These are phyloP conservation scores for Neurospora sublineolata DNA, from an alignment of 495 filamentous ascomycete species.

Conservation along the genomic window DNA sequence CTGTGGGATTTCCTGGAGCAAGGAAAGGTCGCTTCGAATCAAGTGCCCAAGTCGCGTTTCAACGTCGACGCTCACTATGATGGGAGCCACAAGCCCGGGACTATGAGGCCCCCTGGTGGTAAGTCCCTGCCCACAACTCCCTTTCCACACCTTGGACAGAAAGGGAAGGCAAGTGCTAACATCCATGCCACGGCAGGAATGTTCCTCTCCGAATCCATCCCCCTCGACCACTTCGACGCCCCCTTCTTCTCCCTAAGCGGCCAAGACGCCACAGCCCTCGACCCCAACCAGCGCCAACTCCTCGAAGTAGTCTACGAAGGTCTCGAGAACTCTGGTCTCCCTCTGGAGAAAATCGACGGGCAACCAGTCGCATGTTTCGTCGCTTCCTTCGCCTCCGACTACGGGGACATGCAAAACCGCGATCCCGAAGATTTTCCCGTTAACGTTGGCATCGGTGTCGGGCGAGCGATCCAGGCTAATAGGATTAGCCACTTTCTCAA, in stretches of 20 bases:
- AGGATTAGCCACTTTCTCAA: slow-evolving; percentile 40
- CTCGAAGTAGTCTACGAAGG: slow-evolving; percentile 66
- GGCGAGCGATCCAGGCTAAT: slow-evolving; percentile 30
- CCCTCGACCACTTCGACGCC: slow-evolving; percentile 9
- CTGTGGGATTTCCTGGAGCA: slow-evolving; percentile 10
- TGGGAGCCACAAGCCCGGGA: slow-evolving; percentile 5
- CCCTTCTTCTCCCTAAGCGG: slow-evolving; percentile 6
- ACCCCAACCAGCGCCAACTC: slow-evolving; percentile 54
- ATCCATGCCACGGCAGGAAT: background rate
- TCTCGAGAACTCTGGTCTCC: slow-evolving; percentile 62
- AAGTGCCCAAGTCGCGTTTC: slow-evolving; percentile 10
- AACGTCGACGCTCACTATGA: slow-evolving; percentile 7
- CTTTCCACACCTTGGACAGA: no score
- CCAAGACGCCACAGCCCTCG: slow-evolving; percentile 18
- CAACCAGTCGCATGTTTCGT: slow-evolving; percentile 68
- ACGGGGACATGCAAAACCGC: slow-evolving; percentile 28
- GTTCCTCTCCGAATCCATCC: background rate
- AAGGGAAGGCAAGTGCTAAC: no score
- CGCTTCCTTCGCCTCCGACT: slow-evolving; percentile 63
- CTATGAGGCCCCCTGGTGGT: slow-evolving; percentile 6
- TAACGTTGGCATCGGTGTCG: slow-evolving; percentile 18
- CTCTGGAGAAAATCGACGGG: slow-evolving; percentile 54
- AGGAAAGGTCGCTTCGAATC: slow-evolving; percentile 1
- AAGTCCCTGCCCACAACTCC: slow-evolving; percentile 10
- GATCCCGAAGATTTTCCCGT: slow-evolving; percentile 14